phyloP scores from a whole-genome alignment of 2,329 filamentous ascomycete genomes.

The Paecilomyces niveus region DNA sequence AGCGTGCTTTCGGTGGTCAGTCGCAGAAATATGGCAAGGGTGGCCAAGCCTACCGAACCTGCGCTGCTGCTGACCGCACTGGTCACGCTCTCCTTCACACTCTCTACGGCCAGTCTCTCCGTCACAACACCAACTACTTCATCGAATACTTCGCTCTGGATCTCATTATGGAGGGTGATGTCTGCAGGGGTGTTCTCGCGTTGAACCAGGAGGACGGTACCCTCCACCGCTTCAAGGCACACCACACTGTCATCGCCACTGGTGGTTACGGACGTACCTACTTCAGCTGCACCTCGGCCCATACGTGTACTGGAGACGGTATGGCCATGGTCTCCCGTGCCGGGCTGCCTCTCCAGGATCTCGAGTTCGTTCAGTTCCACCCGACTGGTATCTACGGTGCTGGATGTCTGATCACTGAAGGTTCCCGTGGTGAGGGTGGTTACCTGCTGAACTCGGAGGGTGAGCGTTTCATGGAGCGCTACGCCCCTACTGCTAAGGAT shows the following conservation, averaged over 20 bases:
- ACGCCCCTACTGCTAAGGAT: constrained; percentile 96
- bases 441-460: constrained; percentile 96
- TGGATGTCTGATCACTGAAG: constrained; percentile 95
- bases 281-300: constrained; percentile 96
- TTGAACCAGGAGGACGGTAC: constrained; percentile 99
- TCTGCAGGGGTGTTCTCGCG: constrained; percentile 91
- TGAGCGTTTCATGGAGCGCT: constrained; percentile 99
- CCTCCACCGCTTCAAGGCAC: constrained; percentile 90
- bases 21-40: constrained; percentile 93
- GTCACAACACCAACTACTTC: constrained; percentile 99
- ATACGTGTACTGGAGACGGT: constrained; percentile 97
- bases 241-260: constrained; percentile 94
- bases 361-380: constrained; percentile 99
- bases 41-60: constrained; percentile 96
- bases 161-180: constrained; percentile 93
- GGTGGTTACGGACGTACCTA: constrained; percentile 97
- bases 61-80: constrained; percentile 91
- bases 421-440: constrained; percentile 94
- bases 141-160: constrained; percentile 98
- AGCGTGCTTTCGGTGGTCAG: constrained; percentile 97
- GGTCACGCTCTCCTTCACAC: constrained; percentile 97
- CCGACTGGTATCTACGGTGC: constrained; percentile 98
- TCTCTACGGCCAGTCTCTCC: constrained; percentile 91
- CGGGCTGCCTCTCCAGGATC: constrained; percentile 96
- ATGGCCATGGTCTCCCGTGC: constrained; percentile 99